phyloP scores from a whole-genome alignment of 78 protist genomes.

The Speleostelium caveatum region DNA sequence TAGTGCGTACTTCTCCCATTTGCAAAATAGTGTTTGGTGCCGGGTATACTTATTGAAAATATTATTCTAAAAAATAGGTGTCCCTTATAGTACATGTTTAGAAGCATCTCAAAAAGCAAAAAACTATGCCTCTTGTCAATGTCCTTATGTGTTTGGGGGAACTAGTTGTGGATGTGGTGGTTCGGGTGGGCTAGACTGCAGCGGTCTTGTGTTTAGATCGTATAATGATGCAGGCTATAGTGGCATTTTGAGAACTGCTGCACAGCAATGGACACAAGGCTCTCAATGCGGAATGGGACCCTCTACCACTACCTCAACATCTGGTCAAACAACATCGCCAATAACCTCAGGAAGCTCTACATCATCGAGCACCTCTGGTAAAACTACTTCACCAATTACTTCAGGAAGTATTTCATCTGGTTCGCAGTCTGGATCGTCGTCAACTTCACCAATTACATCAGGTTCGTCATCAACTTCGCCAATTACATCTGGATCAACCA shows the following conservation, averaged over 20 bases:
- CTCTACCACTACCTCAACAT: neutral
- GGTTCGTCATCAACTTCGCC: neutral
- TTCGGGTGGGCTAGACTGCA: slow-evolving; percentile 28
- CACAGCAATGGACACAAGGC: slow-evolving; percentile 43
- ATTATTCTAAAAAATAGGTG: no score
- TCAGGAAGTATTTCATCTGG: neutral
- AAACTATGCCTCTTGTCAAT: neutral
- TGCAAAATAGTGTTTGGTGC: no score
- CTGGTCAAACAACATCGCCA: neutral
- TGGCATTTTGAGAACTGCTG: slow-evolving; percentile 51
- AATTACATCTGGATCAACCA: neutral
- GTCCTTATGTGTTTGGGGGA: neutral
- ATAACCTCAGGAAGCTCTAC: neutral
- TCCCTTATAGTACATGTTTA: no score
- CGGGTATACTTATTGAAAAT: no score
- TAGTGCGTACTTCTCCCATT: no score
- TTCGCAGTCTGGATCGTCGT: neutral
- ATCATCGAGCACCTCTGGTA: neutral
- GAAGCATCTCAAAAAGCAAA: no score
- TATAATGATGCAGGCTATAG: slow-evolving; percentile 54
- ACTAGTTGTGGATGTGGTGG: slow-evolving; percentile 18
- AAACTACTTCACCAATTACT: neutral
- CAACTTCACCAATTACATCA: neutral
- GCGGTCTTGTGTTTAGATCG: slow-evolving; percentile 28
- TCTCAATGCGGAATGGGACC: neutral